Conservation (phyloP, 768 basidiomycete species). For the Terana coerulea region DNA sequence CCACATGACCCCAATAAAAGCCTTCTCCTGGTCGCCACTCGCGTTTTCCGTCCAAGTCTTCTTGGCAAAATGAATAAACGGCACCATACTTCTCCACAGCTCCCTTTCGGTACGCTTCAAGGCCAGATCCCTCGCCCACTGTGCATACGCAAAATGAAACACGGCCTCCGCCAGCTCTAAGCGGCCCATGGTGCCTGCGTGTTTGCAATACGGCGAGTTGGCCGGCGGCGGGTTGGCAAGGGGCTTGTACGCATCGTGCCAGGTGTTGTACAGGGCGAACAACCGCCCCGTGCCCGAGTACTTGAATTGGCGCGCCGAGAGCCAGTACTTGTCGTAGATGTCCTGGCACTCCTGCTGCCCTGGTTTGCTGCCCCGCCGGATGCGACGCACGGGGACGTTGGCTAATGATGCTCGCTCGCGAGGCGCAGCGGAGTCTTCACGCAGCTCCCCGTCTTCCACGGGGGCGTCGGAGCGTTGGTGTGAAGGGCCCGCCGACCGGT, state of each 20-base stretch:
- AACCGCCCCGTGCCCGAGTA: slow-evolving; percentile 81
- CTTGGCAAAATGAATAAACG: slow-evolving; percentile 59
- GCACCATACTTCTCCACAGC: slow-evolving; percentile 2
- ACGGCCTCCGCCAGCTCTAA: slow-evolving; percentile 80
- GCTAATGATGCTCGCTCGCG: slow-evolving; percentile 2
- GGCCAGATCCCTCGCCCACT: slow-evolving; percentile 74
- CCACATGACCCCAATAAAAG: slow-evolving; percentile 81
- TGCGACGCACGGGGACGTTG: slow-evolving; percentile 59
- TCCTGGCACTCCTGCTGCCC: slow-evolving; percentile 47
- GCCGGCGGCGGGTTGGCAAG: slow-evolving; percentile 60
- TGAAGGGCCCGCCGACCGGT: slow-evolving; percentile 25
- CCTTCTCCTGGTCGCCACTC: slow-evolving; percentile 45
- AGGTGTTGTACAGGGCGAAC: slow-evolving; percentile 66
- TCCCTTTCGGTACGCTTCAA: slow-evolving; percentile 25
- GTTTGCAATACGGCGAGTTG: slow-evolving; percentile 69
- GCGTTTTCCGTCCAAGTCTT: slow-evolving; percentile 56
- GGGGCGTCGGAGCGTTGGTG: slow-evolving; percentile 34
- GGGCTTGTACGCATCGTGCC: slow-evolving; percentile 61
- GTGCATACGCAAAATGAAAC: slow-evolving; percentile 77
- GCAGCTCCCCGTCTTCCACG: slow-evolving; percentile 44
- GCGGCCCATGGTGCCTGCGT: slow-evolving; percentile 70
- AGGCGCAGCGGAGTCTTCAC: slow-evolving; percentile 31
- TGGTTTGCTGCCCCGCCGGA: slow-evolving; percentile 47
- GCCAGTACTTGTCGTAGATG: slow-evolving; percentile 68
- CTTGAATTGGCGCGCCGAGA: slow-evolving; percentile 70